phyloP scores from a whole-genome alignment of 805 yeast genomes.

The Priceomyces fermenticarens region DNA sequence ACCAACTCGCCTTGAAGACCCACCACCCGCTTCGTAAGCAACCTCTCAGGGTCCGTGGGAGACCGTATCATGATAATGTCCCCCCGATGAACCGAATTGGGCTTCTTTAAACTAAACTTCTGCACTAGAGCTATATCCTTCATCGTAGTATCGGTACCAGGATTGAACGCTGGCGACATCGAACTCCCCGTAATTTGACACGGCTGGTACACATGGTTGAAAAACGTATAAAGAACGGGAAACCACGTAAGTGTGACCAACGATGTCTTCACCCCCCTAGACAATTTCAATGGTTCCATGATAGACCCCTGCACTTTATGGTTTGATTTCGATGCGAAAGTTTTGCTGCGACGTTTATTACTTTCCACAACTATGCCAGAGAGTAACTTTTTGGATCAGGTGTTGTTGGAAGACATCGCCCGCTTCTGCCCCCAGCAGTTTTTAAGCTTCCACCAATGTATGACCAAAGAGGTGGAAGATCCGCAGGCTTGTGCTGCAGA shows the following conservation, averaged over 20 bases:
- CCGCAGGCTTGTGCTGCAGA: conserved; percentile 50
- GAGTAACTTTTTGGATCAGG: conserved; percentile 54
- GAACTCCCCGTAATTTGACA: conserved; percentile 77
- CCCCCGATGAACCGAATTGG: conserved; percentile 49
- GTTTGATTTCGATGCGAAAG: neutral
- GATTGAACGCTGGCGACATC: conserved; percentile 88
- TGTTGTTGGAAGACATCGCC: conserved; percentile 75
- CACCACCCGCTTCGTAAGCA: conserved; percentile 77
- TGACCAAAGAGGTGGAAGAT: conserved; percentile 53
- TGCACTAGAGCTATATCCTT: conserved; percentile 66
- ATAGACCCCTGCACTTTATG: conserved; percentile 1
- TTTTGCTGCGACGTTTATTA: neutral
- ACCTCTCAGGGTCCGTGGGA: conserved; percentile 73
- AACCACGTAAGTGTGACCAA: conserved; percentile 55
- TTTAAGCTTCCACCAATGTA: conserved; percentile 69
- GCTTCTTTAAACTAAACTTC: conserved; percentile 54
- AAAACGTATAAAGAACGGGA: conserved; percentile 69
- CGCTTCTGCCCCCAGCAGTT: conserved; percentile 72
- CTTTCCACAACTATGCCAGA: neutral
- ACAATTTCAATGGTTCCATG: neutral
- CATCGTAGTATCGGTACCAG: conserved; percentile 44
- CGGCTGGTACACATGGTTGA: conserved; percentile 69
- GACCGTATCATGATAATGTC: conserved; percentile 78
- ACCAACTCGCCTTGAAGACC: conserved; percentile 74
- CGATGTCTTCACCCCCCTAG: conserved; percentile 17